A percentile compares a stretch with the other conserved stretches of the same genome.
These are phyloP conservation scores for Astrothelium macrocarpum DNA, from an alignment of 495 filamentous ascomycete species.

Conservation along the genomic window DNA sequence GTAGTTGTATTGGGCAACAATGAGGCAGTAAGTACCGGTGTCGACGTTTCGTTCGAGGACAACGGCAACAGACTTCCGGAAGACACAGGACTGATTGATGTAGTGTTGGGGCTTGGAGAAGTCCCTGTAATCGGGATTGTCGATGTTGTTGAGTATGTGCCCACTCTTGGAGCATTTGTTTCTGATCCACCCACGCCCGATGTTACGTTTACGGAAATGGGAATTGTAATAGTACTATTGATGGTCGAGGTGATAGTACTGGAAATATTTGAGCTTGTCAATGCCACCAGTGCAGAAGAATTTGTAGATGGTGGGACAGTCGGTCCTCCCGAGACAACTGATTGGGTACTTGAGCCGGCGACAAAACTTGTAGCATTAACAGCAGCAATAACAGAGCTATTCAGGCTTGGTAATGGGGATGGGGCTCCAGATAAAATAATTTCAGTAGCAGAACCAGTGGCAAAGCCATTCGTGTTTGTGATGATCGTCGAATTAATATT, in stretches of 20 bases:
- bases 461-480: neutral
- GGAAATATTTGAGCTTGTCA: neutral
- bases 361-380: neutral
- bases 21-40: neutral
- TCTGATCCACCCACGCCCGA: neutral
- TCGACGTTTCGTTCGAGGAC: neutral
- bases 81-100: neutral
- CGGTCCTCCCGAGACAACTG: neutral
- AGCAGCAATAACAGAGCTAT: neutral
- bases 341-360: neutral
- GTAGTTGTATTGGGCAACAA: neutral
- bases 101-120: neutral
- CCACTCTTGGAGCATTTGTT: neutral
- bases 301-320: neutral
- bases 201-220: neutral
- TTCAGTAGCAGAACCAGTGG: neutral
- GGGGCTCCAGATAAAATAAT: neutral
- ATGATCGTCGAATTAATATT: neutral
- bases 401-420: neutral
- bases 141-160: neutral
- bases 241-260: neutral
- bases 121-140: neutral
- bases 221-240: neutral
- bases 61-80: neutral
- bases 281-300: neutral